A percentile compares a stretch with the other conserved stretches of the same genome.
Conservation (phyloP, 495 filamentous ascomycete species). For the Saxophila tyrrhenica region DNA sequence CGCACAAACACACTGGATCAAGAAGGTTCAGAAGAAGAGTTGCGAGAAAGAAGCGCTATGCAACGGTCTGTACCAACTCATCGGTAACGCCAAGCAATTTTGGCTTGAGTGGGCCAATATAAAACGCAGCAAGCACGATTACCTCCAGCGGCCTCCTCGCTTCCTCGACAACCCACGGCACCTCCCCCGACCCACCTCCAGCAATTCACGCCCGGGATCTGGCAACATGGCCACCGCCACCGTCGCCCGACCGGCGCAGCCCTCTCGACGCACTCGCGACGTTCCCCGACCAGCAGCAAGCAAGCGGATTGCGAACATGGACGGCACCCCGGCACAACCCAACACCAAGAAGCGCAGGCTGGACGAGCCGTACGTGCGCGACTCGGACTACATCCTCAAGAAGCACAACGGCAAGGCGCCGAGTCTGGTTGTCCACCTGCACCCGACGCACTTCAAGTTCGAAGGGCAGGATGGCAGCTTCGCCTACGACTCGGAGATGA, state of each 20-base stretch:
- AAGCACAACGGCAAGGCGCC: conserved; percentile 68
- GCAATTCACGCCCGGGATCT: not conserved
- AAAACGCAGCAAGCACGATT: not conserved
- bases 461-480: conserved; percentile 91
- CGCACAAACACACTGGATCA: too few relatives aligned
- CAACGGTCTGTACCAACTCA: too few relatives aligned
- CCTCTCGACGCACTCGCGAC: not conserved
- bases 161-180: not conserved
- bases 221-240: not conserved
- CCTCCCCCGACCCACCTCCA: not conserved
- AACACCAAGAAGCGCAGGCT: conserved; percentile 9
- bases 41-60: too few relatives aligned
- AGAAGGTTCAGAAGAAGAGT: too few relatives aligned
- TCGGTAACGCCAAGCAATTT: too few relatives aligned
- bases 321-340: not conserved
- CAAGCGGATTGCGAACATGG: not conserved
- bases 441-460: conserved; percentile 79
- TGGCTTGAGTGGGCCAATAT: too few relatives aligned
- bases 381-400: conserved; percentile 63
- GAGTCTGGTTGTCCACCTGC: conserved; percentile 75
- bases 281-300: not conserved
- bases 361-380: conserved; percentile 27
- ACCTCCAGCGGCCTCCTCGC: not conserved
- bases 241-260: not conserved
- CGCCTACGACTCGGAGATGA: conserved; percentile 83